These are phyloP conservation scores for Naganishia sp. DNA, from an alignment of 1,284 basidiomycete genomes.

Conservation along the genomic window DNA sequence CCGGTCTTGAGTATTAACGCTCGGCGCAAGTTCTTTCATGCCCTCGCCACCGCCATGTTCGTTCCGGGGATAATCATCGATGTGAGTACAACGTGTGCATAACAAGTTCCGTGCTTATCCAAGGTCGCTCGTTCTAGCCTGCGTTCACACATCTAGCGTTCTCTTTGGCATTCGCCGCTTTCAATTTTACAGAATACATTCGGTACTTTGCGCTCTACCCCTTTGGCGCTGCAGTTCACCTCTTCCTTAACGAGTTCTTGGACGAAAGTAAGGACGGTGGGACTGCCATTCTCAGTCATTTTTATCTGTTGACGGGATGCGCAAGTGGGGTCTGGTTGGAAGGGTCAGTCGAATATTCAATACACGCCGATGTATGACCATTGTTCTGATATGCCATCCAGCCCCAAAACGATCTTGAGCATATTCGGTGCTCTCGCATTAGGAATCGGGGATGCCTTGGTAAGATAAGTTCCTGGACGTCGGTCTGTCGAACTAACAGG, in stretches of 20 bases:
- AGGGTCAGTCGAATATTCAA: conserved; percentile 61
- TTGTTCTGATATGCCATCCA: conserved; percentile 44
- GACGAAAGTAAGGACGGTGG: conserved; percentile 87
- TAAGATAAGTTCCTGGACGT: conserved; percentile 52
- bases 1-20: conserved; percentile 90
- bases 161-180: conserved; percentile 86
- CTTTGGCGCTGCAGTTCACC: conserved; percentile 86
- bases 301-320: conserved; percentile 94
- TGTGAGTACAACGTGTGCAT: conserved; percentile 60
- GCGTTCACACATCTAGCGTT: conserved; percentile 94
- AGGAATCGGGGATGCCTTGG: conserved; percentile 91
- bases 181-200: conserved; percentile 93
- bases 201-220: conserved; percentile 98
- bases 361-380: not conserved
- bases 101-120: conserved; percentile 15
- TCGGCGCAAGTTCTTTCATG: conserved; percentile 97
- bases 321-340: conserved; percentile 94
- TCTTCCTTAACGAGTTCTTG: conserved; percentile 97
- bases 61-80: conserved; percentile 89
- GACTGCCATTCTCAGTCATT: conserved; percentile 94
- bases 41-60: conserved; percentile 92
- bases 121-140: conserved; percentile 61
- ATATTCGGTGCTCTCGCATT: conserved; percentile 89
- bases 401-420: conserved; percentile 69
- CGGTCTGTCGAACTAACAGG: conserved; percentile 4